Percentiles rank a stretch among this genome's conserved stretches.
These are phyloP conservation scores for Protea cynaroides DNA, from an alignment of 164 flowering plant genomes.

Conservation along the genomic window DNA sequence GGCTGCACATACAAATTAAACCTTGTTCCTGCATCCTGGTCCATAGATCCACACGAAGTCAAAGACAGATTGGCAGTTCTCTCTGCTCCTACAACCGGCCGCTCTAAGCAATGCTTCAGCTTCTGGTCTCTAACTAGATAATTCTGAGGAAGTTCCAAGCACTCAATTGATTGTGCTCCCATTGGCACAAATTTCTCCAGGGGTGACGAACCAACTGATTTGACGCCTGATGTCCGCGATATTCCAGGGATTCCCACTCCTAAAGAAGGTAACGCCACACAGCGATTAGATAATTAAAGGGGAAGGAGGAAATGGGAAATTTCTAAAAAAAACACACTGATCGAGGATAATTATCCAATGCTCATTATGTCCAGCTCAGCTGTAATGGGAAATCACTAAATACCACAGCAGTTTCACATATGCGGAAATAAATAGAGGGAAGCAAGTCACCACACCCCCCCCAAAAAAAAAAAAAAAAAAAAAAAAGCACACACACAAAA, in stretches of 20 bases:
- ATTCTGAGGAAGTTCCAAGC: slow-evolving; percentile 18
- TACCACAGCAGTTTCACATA: too few relatives aligned
- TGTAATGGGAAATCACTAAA: not conserved
- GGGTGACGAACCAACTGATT: slow-evolving; percentile 35
- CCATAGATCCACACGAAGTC: slow-evolving; percentile 29
- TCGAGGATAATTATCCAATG: not conserved
- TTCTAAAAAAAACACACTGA: not conserved
- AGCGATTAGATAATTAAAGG: not conserved
- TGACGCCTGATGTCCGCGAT: slow-evolving; percentile 21
- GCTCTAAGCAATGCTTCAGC: slow-evolving; percentile 15
- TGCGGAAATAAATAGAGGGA: too few relatives aligned
- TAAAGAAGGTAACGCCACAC: slow-evolving; percentile 7
- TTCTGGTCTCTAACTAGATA: slow-evolving; percentile 26
- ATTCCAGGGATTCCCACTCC: slow-evolving; percentile 17
- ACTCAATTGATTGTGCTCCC: slow-evolving; percentile 28
- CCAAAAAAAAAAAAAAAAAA: too few relatives aligned
- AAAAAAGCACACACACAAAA: too few relatives aligned
- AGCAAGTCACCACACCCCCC: too few relatives aligned
- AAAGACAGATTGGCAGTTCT: slow-evolving; percentile 31
- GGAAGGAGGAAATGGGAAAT: not conserved
- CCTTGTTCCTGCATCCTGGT: slow-evolving; percentile 27
- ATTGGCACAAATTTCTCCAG: slow-evolving; percentile 28
- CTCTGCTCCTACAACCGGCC: slow-evolving; percentile 27
- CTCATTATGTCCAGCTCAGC: not conserved
- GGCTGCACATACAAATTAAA: slow-evolving; percentile 23